Base-by-base conservation (phyloP, 148 eudicot species). In the Diospyros lotus region DNA sequence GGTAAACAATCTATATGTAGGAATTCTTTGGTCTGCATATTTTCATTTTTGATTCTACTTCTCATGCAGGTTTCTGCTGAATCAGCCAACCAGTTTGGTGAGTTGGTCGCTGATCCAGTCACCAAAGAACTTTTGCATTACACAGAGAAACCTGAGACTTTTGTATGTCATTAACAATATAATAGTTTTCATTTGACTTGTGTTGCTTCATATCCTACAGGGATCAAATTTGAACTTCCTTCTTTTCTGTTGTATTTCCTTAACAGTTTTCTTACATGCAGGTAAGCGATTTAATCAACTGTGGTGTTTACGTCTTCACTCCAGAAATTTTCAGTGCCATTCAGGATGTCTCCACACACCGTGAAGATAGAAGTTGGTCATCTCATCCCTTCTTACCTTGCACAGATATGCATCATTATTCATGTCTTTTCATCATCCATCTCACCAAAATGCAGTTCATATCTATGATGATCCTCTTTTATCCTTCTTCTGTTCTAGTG, bases 61-160 rank as follows among this genome's bases (percentile, higher is more conserved):
- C 65, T 50, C 59, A 9, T 80, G 66, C 85, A 94, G 98, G 98
- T 94, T 82, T 92, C 92, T 73, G 96, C 97, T 76, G 98, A 94
- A 80, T 87, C 97, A 71, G 98, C 98, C 75, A 92, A 84, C 82
- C 86, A 90, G 79, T 94, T 92, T 75, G 98, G 98, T 59, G 98
- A 92, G 81, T 77, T 94, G 82, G 90, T 92, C 75, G 98, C 97
- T 78, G 97, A 92, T 77, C 91, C 90, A 65, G 75, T 60, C 71
- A 90, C 95, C 76, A 89, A 94, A 54, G 98, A 92, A 77, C 71
- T 94, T 66, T 81, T 94, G 82, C 98, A 94, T 82, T 94, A 92
- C 87, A 94, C 97, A 5, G 98, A 94, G 77, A 94, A 94, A 86
- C 98, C 97, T 13, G 97, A 92, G 78, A 94, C 98, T 74, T 94